phyloP scores from a whole-genome alignment of 73 alveolate genomes.

The Uronychia binucleata region DNA sequence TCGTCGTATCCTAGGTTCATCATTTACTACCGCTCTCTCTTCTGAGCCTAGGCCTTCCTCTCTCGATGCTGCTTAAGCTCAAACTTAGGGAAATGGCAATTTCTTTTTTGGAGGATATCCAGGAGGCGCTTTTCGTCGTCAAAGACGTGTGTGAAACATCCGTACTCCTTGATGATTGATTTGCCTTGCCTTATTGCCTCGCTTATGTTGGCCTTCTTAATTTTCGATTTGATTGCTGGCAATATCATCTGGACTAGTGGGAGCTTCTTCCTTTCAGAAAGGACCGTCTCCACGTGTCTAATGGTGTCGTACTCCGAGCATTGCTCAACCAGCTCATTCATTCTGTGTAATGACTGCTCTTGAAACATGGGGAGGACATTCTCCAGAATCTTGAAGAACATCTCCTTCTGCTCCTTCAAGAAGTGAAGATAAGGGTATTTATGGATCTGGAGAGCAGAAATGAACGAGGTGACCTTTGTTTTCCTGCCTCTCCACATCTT shows the following conservation, averaged over 20 bases:
- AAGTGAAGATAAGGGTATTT: slow-evolving; percentile 44
- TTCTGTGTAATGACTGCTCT: neutral
- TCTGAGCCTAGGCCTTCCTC: neutral
- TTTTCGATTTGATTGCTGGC: neutral
- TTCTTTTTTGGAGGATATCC: neutral
- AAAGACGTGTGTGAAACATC: neutral
- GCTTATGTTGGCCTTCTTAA: neutral
- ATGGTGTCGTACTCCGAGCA: slow-evolving; percentile 13
- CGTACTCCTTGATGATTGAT: neutral
- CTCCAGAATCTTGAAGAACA: slow-evolving; percentile 31
- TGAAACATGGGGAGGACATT: neutral
- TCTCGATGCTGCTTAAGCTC: neutral
- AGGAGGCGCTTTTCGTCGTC: neutral
- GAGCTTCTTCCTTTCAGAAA: neutral
- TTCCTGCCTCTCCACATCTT: slow-evolving; percentile 9
- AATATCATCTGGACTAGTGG: neutral
- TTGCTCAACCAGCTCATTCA: neutral
- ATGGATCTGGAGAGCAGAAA: slow-evolving; percentile 26
- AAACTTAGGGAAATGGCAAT: neutral
- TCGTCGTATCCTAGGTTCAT: slow-evolving; percentile 2
- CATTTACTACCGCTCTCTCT: neutral
- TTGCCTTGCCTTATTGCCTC: neutral
- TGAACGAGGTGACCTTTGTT: slow-evolving; percentile 14
- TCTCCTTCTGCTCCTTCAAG: slow-evolving; percentile 40
- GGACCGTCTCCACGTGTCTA: neutral